Conservation (phyloP, 2,329 filamentous ascomycete genomes). For the Penicillium griseofulvum region DNA sequence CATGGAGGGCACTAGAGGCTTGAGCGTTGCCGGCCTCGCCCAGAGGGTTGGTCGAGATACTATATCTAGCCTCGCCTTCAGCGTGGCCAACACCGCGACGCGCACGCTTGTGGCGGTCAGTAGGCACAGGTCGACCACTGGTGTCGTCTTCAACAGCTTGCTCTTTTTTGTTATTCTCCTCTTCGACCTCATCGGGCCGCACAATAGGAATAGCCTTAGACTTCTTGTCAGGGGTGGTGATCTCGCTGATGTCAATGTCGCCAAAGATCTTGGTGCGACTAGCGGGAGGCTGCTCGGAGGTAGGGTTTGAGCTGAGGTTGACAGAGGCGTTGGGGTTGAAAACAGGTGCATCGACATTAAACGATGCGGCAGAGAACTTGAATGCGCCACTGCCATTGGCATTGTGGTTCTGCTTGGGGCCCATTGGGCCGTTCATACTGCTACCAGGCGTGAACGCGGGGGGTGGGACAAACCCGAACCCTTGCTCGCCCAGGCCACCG, state of each 20-base stretch:
- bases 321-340: slow-evolving; percentile 71
- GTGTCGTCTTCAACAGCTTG: slow-evolving; percentile 52
- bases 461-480: slow-evolving; percentile 53
- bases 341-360: slow-evolving; percentile 72
- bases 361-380: slow-evolving; percentile 66
- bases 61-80: slow-evolving; percentile 73
- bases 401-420: slow-evolving; percentile 12
- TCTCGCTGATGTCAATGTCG: slow-evolving; percentile 62
- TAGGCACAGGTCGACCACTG: slow-evolving; percentile 61
- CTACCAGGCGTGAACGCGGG: slow-evolving; percentile 65
- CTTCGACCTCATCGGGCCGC: slow-evolving; percentile 57
- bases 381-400: slow-evolving; percentile 44
- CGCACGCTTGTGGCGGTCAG: slow-evolving; percentile 72
- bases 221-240: slow-evolving; percentile 64
- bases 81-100: slow-evolving; percentile 64
- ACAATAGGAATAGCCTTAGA: slow-evolving; percentile 84
- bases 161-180: slow-evolving; percentile 37
- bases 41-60: slow-evolving; percentile 46
- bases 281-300: slow-evolving; percentile 19
- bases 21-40: slow-evolving; percentile 33
- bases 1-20: slow-evolving; percentile 24
- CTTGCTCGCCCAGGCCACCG: slow-evolving; percentile 26
- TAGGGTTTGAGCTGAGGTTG: slow-evolving; percentile 28
- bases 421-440: slow-evolving; percentile 16
- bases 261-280: slow-evolving; percentile 59